These are phyloP conservation scores for Aspergillus ustus DNA, from an alignment of 2,329 filamentous ascomycete genomes.

Conservation along the genomic window DNA sequence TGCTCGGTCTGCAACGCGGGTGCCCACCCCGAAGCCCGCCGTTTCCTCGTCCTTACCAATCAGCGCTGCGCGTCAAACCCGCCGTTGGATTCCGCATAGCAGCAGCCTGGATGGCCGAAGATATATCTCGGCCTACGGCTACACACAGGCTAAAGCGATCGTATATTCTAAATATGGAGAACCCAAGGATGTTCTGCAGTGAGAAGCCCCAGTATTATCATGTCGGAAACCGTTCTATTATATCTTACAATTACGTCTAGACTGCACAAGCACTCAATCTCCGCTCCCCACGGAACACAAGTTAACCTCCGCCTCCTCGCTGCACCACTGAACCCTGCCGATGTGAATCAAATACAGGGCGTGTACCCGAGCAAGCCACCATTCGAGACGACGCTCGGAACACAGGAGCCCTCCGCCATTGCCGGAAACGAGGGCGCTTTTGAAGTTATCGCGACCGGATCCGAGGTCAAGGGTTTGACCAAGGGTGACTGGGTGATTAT, in stretches of 20 bases:
- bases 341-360: slow-evolving; percentile 97
- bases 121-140: slow-evolving; percentile 53
- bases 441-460: slow-evolving; percentile 76
- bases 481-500: slow-evolving; percentile 96
- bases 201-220: slow-evolving; percentile 10
- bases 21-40: slow-evolving; percentile 19
- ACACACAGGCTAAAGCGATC: slow-evolving; percentile 55
- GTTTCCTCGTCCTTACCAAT: slow-evolving; percentile 18
- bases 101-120: slow-evolving; percentile 33
- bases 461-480: slow-evolving; percentile 62
- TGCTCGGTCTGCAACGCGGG: slow-evolving; percentile 27
- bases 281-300: slow-evolving; percentile 59
- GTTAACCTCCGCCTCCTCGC: slow-evolving; percentile 87
- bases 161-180: slow-evolving; percentile 55
- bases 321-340: slow-evolving; percentile 92
- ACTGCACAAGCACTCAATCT: slow-evolving; percentile 55
- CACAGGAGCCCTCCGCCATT: slow-evolving; percentile 70
- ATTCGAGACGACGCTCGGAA: slow-evolving; percentile 78
- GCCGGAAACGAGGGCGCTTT: slow-evolving; percentile 84
- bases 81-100: slow-evolving; percentile 16
- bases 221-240: background rate
- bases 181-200: slow-evolving; percentile 54
- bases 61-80: slow-evolving; percentile 17
- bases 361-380: slow-evolving; percentile 86
- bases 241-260: slow-evolving; percentile 19